Evolutionary conservation across 1,139 yeast genomes (phyloP), one percentile per base, ranked within the genome.

Genomic region (Yamadazyma kanchanaburiensis): DNA sequence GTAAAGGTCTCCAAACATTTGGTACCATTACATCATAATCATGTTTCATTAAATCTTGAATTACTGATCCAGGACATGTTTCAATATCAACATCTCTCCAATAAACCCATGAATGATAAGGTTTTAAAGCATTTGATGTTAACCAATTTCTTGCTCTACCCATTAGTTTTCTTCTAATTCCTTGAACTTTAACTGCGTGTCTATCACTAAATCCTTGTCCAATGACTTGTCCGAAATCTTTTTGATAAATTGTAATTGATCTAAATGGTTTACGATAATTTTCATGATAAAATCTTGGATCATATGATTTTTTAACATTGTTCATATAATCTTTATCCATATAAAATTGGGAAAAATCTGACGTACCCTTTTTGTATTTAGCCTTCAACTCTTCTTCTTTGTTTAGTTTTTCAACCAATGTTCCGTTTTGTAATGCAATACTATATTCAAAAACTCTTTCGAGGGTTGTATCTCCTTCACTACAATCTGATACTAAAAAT

Each of bases 61-160:
- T 74, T 27, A 87, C 81, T 26, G 81, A 68, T 12, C 86, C 84
- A 1, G 95, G 94, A 46, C 86, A 78, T 16, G 86, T 73, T 47
- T 85, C 95, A 33, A 87, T 80, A 53, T 87, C 96, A 3, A 79
- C 95, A 54, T 87, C 96, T 57, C 95, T 70, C 96, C 96, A 87
- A 52, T 85, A 83, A 9, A 87, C 95, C 95, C 95, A 87, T 2
- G 94, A 80, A 55, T 87, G 96, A 49, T 85, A 81, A 1, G 95
- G 88, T 47, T 79, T 74, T 39, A 87, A 61, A 1, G 95, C 88
- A 25, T 77, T 73, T 2, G 86, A 70, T 3, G 89, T 74, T 30
- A 87, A 63, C 94, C 94, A 87, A 55, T 87, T 87, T 54, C 96
- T 70, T 3, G 95, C 95, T 36, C 94, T 67, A 2, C 94, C 95